These are phyloP conservation scores for Boletus tylopilopsis DNA, from an alignment of 768 basidiomycete species.

Conservation along the genomic window DNA sequence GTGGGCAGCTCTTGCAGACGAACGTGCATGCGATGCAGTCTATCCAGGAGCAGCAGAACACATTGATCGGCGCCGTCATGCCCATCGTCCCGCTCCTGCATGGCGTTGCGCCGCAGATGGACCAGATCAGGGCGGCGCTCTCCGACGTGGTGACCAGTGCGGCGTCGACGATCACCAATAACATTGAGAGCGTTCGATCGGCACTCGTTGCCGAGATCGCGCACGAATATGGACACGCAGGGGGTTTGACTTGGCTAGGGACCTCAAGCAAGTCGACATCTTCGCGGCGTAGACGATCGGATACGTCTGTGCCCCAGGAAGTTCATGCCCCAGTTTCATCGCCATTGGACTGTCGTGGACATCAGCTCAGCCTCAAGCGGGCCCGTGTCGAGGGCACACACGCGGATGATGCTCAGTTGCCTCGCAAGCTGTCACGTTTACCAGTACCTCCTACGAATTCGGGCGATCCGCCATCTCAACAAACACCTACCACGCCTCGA, in stretches of 20 bases:
- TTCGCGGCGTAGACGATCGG: constrained; percentile 4
- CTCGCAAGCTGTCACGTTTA: constrained; percentile 13
- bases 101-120: constrained; percentile 53
- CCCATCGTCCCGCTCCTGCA: constrained; percentile 63
- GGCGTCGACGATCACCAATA: constrained; percentile 14
- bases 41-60: constrained; percentile 39
- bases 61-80: constrained; percentile 42
- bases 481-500: constrained; percentile 15
- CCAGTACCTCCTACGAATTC: background rate
- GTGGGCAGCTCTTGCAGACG: constrained; percentile 44
- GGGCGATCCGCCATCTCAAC: background rate
- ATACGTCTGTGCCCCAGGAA: background rate
- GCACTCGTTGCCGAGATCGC: constrained; percentile 6
- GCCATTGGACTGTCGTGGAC: constrained; percentile 6
- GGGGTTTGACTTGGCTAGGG: constrained; percentile 4
- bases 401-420: background rate
- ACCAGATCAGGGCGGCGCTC: constrained; percentile 20
- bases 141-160: constrained; percentile 17
- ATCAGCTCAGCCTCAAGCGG: constrained; percentile 7
- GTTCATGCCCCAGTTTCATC: constrained; percentile 1
- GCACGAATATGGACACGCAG: background rate
- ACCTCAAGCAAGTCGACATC: background rate
- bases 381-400: constrained; percentile 9
- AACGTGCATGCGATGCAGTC: constrained; percentile 55
- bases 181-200: constrained; percentile 13